Evolutionary conservation across 345 rosid species (phyloP).

Genomic region (Erysimum cheiranthoides): DNA sequence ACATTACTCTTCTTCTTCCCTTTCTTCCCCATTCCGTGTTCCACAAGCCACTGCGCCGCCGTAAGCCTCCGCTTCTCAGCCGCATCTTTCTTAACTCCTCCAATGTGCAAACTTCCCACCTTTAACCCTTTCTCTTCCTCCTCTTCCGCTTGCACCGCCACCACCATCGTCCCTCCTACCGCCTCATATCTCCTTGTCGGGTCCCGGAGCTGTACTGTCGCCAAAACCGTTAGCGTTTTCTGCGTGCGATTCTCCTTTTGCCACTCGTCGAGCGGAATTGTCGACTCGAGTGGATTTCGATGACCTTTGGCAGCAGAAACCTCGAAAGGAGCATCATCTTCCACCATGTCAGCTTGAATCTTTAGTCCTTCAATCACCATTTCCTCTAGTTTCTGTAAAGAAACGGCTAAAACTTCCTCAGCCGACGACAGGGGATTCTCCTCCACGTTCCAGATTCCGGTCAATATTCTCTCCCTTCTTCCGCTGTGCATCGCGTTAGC

Average conservation of each 20-base stretch:
- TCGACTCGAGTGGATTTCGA: conserved; percentile 58
- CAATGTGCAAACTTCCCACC: conserved; percentile 68
- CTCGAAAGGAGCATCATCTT: conserved; percentile 80
- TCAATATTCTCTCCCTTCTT: conserved; percentile 81
- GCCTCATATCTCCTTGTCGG: conserved; percentile 88
- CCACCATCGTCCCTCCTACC: conserved; percentile 80
- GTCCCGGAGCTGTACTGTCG: conserved; percentile 74
- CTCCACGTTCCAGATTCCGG: conserved; percentile 83
- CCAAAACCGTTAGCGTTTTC: conserved; percentile 54
- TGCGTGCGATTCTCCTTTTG: conserved; percentile 48
- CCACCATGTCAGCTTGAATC: conserved; percentile 83
- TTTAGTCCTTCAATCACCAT: conserved; percentile 83
- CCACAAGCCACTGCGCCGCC: conserved; percentile 89
- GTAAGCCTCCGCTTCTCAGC: conserved; percentile 83
- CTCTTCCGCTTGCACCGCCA: conserved; percentile 55
- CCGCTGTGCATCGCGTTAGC: conserved; percentile 68
- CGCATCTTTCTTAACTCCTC: conserved; percentile 65
- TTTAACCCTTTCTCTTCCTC: conserved; percentile 64
- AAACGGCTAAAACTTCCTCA: conserved; percentile 76
- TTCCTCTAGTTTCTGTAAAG: conserved; percentile 81
- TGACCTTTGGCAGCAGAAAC: conserved; percentile 65
- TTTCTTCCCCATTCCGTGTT: conserved; percentile 69
- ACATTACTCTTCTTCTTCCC: conserved; percentile 64
- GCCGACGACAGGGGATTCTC: conserved; percentile 60
- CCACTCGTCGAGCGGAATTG: conserved; percentile 80